A percentile compares a stretch with the other conserved stretches of the same genome.
phyloP scores from a whole-genome alignment of 352 stramenopile species.

The Pythium periplocum region DNA sequence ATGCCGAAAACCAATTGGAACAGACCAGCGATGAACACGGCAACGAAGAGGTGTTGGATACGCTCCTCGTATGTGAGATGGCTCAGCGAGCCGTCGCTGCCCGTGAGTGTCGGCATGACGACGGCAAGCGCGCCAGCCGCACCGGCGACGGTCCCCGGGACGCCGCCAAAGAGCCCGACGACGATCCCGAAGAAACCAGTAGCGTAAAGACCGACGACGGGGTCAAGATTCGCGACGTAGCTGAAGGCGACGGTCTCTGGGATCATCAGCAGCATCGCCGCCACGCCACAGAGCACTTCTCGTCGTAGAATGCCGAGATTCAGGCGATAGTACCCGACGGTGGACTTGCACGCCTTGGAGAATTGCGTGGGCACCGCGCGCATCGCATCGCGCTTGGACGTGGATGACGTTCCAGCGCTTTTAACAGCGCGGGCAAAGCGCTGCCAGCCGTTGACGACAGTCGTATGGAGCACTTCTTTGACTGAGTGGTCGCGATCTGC shows the following conservation, averaged over 20 bases:
- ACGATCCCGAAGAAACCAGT: constrained; percentile 89
- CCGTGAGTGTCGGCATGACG: constrained; percentile 85
- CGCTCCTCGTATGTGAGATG: constrained; percentile 68
- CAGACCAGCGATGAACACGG: constrained; percentile 79
- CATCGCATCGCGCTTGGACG: not conserved
- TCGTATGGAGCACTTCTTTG: not conserved
- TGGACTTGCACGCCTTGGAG: constrained; percentile 17
- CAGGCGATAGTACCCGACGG: constrained; percentile 42
- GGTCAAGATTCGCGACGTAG: constrained; percentile 87
- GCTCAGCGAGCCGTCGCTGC: constrained; percentile 33
- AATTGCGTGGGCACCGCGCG: constrained; percentile 19
- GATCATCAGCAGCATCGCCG: constrained; percentile 90
- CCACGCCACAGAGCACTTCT: constrained; percentile 85
- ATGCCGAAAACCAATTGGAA: constrained; percentile 84
- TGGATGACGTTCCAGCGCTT: constrained; percentile 1
- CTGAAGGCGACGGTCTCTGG: constrained; percentile 93
- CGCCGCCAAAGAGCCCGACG: constrained; percentile 81
- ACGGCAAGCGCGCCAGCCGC: constrained; percentile 89
- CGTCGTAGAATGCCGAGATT: constrained; percentile 49
- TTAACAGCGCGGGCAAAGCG: constrained; percentile 2
- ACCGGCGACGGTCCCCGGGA: constrained; percentile 84
- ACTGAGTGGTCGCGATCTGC: not conserved
- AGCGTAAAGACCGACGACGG: constrained; percentile 87
- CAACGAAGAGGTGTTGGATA: constrained; percentile 82
- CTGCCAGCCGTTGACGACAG: constrained; percentile 1